Evolutionary conservation across 2,329 filamentous ascomycete genomes (phyloP), one percentile per base, ranked within the genome.

Genomic region (Trichoderma polysporum): DNA sequence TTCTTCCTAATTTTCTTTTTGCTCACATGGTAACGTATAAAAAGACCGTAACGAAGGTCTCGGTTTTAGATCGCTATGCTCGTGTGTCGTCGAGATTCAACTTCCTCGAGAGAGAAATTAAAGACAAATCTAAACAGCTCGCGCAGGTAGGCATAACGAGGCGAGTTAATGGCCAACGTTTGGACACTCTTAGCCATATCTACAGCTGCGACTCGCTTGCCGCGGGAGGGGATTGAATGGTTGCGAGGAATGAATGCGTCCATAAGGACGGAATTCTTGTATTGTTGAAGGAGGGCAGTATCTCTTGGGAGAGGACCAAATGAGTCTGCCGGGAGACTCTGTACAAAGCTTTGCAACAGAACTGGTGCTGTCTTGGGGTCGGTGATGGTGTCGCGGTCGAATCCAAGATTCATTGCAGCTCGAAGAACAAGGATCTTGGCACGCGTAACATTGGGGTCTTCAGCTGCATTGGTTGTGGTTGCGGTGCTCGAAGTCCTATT

Each of bases 81-180:
- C 56, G 89, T 82, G 66, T 84, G 86, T 73, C 91, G 90, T 70
- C 90, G 83, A 63, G 83, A 81, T 54, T 90, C 88, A 1, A 88
- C 90, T 73, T 97, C 93, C 65, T 97, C 92, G 17, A 93, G 79
- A 56, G 90, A 87, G 74, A 94, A 94, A 3, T 92, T 91, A 76
- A 96, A 97, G 2, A 97, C 93, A 47, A 94, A 84, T 62, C 87
- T 86, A 80, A 92, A 97, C 15, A 97, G 82, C 73, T 97, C 93
- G 58, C 88, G 84, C 69, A 97, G 80, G 84, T 94, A 97, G 9
- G 82, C 82, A 77, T 95, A 95, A 72, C 93, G 88, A 66, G 78
- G 74, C 31, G 85, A 84, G 41, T 87, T 88, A 66, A 87, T 83
- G 61, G 86, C 86, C 86, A 97, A 91, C 82, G 90, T 90, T 61